Percentiles rank a stretch among this genome's conserved stretches.
phyloP scores from a whole-genome alignment of 2,329 filamentous ascomycete species.

The Botrytis byssoidea region DNA sequence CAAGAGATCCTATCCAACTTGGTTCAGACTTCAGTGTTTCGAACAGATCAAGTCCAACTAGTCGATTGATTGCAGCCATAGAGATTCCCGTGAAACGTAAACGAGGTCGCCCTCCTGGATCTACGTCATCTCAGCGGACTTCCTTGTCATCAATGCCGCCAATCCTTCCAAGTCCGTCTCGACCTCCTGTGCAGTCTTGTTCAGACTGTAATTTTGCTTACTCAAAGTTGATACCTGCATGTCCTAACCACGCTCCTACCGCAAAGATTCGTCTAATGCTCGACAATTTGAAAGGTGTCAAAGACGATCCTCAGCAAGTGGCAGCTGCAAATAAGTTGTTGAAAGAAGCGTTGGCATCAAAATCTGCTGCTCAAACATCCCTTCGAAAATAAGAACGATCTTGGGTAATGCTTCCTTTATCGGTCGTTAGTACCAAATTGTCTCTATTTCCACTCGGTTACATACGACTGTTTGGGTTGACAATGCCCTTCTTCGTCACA shows the following conservation, averaged over 20 bases:
- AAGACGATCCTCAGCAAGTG: background rate
- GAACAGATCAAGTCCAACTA: background rate
- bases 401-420: background rate
- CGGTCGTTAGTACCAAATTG: background rate
- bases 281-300: conserved; percentile 10
- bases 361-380: background rate
- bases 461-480: background rate
- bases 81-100: conserved; percentile 6
- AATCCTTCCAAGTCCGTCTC: background rate
- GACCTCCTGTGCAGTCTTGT: background rate
- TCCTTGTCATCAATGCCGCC: background rate
- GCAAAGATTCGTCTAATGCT: conserved; percentile 6
- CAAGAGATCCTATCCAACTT: background rate
- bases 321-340: background rate
- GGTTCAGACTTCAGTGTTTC: background rate
- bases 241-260: background rate
- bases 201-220: background rate
- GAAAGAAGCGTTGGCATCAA: conserved; percentile 1
- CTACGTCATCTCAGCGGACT: background rate
- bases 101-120: conserved; percentile 3
- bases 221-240: background rate
- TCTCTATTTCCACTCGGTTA: background rate
- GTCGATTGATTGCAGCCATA: background rate
- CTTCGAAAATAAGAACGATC: background rate
- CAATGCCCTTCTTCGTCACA: background rate